Percentiles rank a stretch among this genome's conserved stretches.
phyloP scores from a whole-genome alignment of 2,329 filamentous ascomycete species.

The Stagonosporopsis vannaccii region DNA sequence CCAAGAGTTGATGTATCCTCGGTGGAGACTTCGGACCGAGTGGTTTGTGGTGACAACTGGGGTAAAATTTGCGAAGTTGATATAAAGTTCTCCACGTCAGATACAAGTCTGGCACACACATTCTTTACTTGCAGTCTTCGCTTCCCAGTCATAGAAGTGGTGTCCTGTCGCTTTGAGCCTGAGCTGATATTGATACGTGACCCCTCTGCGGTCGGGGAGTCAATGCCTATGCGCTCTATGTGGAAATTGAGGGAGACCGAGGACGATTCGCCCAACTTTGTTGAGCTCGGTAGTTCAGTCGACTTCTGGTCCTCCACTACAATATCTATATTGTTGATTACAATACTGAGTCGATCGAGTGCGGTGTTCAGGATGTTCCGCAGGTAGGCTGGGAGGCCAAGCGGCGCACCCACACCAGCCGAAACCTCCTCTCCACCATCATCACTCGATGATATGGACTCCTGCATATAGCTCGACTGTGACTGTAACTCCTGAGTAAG shows the following conservation, averaged over 20 bases:
- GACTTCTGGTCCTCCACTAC: conserved; percentile 65
- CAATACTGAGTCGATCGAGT: conserved; percentile 72
- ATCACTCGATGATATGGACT: conserved; percentile 66
- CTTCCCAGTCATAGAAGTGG: conserved; percentile 67
- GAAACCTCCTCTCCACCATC: conserved; percentile 68
- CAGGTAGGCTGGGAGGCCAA: conserved; percentile 74
- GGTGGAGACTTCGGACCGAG: conserved; percentile 51
- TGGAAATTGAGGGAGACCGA: conserved; percentile 71
- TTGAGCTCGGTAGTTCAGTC: conserved; percentile 60
- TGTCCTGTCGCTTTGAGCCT: conserved; percentile 12
- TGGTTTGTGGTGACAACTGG: conserved; percentile 64
- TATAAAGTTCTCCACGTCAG: conserved; percentile 71
- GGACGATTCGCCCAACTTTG: conserved; percentile 55
- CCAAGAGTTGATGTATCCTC: conserved; percentile 29
- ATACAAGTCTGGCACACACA: conserved; percentile 70
- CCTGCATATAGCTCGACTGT: conserved; percentile 67
- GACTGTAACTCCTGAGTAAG: conserved; percentile 73
- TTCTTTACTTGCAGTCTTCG: conserved; percentile 69
- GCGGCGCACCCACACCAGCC: conserved; percentile 72
- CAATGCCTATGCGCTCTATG: conserved; percentile 70
- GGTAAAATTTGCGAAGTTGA: conserved; percentile 65
- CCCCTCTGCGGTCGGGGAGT: conserved; percentile 61
- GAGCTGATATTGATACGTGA: conserved; percentile 33
- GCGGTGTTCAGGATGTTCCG: conserved; percentile 77
- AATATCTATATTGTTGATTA: conserved; percentile 70